Percentiles rank a stretch among this genome's conserved stretches.
phyloP scores from a whole-genome alignment of 345 rosid species.

The Lenwebbia sp. region DNA sequence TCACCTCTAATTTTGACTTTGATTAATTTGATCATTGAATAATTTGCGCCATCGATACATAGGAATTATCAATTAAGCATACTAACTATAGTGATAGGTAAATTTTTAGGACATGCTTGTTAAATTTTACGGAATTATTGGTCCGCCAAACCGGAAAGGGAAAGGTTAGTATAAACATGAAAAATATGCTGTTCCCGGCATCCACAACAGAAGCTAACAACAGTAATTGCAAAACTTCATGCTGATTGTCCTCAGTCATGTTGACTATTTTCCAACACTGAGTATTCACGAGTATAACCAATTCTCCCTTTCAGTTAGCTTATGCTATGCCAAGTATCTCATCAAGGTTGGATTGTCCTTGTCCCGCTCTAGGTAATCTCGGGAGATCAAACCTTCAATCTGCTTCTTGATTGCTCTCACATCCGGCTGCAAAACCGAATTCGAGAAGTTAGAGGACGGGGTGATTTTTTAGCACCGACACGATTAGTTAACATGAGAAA shows the following conservation, averaged over 20 bases:
- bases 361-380: constrained; percentile 32
- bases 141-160: neutral
- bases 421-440: constrained; percentile 25
- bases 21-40: neutral
- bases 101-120: neutral
- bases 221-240: neutral
- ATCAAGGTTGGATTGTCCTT: constrained; percentile 15
- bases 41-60: neutral
- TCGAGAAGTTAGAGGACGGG: neutral
- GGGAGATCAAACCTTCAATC: constrained; percentile 25
- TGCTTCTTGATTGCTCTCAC: constrained; percentile 26
- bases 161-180: neutral
- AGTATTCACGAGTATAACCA: neutral
- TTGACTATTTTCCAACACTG: neutral
- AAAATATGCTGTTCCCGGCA: neutral
- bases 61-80: neutral
- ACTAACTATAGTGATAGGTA: neutral
- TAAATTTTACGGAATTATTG: neutral
- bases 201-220: neutral
- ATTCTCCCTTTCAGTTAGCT: neutral
- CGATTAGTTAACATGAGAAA: neutral
- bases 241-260: neutral
- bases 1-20: neutral
- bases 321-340: constrained; percentile 12
- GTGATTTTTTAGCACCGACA: neutral